These are phyloP conservation scores for Mucor saturninus DNA, from an alignment of 371 early-diverging fungal genomes.

Conservation along the genomic window DNA sequence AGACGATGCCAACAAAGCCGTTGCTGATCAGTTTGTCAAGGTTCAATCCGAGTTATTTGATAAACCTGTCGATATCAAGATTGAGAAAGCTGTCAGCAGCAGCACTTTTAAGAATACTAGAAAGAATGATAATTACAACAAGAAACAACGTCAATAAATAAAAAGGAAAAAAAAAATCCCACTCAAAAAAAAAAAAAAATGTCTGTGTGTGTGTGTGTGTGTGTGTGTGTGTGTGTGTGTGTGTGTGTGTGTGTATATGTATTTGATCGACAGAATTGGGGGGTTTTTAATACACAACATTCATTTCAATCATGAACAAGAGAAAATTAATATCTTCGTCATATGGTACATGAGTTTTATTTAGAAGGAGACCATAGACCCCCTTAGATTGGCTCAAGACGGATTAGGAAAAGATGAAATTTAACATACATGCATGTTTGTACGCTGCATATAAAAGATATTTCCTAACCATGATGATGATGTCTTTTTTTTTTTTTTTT, in stretches of 20 bases:
- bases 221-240: background rate
- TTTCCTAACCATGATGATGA: background rate
- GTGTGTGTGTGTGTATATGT: background rate
- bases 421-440: constrained; percentile 1
- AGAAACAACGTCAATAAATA: constrained; percentile 1
- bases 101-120: constrained; percentile 1
- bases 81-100: constrained; percentile 21
- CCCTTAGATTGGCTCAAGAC: constrained; percentile 1
- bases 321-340: constrained; percentile 12
- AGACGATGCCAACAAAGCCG: constrained; percentile 29
- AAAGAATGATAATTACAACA: constrained; percentile 8
- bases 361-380: constrained; percentile 20
- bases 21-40: constrained; percentile 31
- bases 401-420: constrained; percentile 19
- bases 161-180: background rate
- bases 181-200: background rate
- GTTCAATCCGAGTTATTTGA: constrained; percentile 28
- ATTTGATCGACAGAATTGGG: no score
- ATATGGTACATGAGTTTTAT: constrained; percentile 19
- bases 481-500: no score
- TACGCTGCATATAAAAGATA: background rate
- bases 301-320: background rate
- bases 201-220: constrained; percentile 6
- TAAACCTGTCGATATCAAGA: constrained; percentile 29
- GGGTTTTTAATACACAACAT: no score